Percentiles rank a stretch among this genome's conserved stretches.
These are phyloP conservation scores for Neonectria punicea DNA, from an alignment of 2,329 filamentous ascomycete species.

Conservation along the genomic window DNA sequence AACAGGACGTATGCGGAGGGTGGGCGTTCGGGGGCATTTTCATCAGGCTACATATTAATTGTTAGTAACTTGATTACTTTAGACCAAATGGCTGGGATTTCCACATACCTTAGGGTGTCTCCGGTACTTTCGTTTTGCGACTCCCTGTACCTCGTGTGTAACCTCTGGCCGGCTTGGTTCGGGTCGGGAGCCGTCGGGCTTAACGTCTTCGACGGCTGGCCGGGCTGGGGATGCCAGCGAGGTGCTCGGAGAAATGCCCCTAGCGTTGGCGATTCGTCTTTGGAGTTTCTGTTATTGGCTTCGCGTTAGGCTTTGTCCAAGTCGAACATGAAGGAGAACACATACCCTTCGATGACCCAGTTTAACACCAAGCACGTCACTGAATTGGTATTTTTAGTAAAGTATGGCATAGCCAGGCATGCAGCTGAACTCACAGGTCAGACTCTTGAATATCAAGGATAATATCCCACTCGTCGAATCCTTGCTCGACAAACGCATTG, in stretches of 20 bases:
- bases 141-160: slow-evolving; percentile 55
- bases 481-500: slow-evolving; percentile 77
- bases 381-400: slow-evolving; percentile 48
- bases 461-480: slow-evolving; percentile 87
- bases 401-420: background rate
- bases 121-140: slow-evolving; percentile 78
- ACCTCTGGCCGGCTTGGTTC: slow-evolving; percentile 60
- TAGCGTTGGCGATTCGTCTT: slow-evolving; percentile 79
- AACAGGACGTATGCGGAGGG: slow-evolving; percentile 88
- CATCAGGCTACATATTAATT: slow-evolving; percentile 67
- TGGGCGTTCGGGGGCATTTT: slow-evolving; percentile 81
- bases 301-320: slow-evolving; percentile 27
- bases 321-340: slow-evolving; percentile 25
- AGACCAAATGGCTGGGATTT: slow-evolving; percentile 1
- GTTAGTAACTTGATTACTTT: background rate
- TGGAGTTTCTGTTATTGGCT: slow-evolving; percentile 76
- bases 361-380: slow-evolving; percentile 79
- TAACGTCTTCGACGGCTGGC: slow-evolving; percentile 63
- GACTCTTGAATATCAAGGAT: slow-evolving; percentile 87
- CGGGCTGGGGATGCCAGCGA: slow-evolving; percentile 62
- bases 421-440: slow-evolving; percentile 71
- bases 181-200: slow-evolving; percentile 62
- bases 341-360: slow-evolving; percentile 82
- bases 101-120: slow-evolving; percentile 76
- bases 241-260: slow-evolving; percentile 68